A percentile compares a stretch with the other conserved stretches of the same genome.
phyloP scores from a whole-genome alignment of 1,284 basidiomycete species.

The Xerocomus amazonicus region DNA sequence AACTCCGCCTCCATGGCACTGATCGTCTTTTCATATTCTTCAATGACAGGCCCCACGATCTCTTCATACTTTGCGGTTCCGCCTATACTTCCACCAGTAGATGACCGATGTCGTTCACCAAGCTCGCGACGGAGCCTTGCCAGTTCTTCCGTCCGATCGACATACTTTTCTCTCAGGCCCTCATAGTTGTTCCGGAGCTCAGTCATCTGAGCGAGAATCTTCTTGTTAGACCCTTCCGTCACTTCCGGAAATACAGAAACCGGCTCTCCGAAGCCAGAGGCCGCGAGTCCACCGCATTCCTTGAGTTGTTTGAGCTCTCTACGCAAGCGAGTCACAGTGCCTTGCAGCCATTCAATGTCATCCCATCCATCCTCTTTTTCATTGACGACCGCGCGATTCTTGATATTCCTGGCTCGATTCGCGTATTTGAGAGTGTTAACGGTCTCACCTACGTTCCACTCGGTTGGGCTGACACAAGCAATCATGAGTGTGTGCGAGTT shows the following conservation, averaged over 20 bases:
- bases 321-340: conserved; percentile 77
- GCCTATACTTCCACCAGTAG: conserved; percentile 61
- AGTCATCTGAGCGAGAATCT: conserved; percentile 70
- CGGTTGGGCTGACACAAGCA: conserved; percentile 93
- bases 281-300: conserved; percentile 47
- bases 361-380: conserved; percentile 98
- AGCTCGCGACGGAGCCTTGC: conserved; percentile 72
- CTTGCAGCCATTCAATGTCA: conserved; percentile 94
- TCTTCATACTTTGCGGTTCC: conserved; percentile 86
- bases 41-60: conserved; percentile 96
- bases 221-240: conserved; percentile 62
- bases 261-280: conserved; percentile 26
- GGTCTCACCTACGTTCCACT: conserved; percentile 94
- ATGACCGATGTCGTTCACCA: conserved; percentile 63
- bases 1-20: conserved; percentile 93
- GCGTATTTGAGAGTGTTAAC: conserved; percentile 98
- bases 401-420: conserved; percentile 95
- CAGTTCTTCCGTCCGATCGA: conserved; percentile 84
- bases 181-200: conserved; percentile 82
- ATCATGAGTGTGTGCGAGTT: conserved; percentile 99
- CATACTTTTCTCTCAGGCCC: conserved; percentile 77
- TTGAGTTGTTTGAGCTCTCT: conserved; percentile 80
- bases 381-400: conserved; percentile 90
- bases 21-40: conserved; percentile 98
- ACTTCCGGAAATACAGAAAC: conserved; percentile 31